Evolutionary conservation across 208 protist species (phyloP).

Genomic region (Phytomonas serpens): DNA sequence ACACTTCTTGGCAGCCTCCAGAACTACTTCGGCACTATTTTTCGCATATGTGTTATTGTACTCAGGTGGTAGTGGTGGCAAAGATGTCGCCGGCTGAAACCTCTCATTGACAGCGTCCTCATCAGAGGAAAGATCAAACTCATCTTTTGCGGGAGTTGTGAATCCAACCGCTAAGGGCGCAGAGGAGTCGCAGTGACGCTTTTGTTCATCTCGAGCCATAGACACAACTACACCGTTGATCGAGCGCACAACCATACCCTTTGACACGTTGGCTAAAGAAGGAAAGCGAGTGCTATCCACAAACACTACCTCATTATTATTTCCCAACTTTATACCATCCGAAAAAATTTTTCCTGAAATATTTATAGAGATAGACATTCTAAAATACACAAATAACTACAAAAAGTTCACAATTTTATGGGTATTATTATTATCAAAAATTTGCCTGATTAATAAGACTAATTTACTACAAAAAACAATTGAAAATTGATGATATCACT

Average conservation of each 20-base stretch:
- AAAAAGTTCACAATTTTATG: background rate
- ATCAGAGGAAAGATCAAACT: slow-evolving; percentile 77
- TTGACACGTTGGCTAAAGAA: slow-evolving; percentile 24
- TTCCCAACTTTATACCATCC: slow-evolving; percentile 36
- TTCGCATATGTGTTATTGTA: slow-evolving; percentile 27
- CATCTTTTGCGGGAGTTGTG: slow-evolving; percentile 27
- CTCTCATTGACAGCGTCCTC: slow-evolving; percentile 49
- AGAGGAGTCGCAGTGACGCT: slow-evolving; percentile 18
- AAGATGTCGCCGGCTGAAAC: slow-evolving; percentile 31
- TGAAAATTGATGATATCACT: slow-evolving; percentile 1
- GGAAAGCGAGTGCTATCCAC: slow-evolving; percentile 28
- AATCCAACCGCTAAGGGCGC: slow-evolving; percentile 8
- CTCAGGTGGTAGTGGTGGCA: slow-evolving; percentile 30
- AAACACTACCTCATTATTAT: slow-evolving; percentile 37
- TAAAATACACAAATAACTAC: slow-evolving; percentile 11
- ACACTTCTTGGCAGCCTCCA: slow-evolving; percentile 45
- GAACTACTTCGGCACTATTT: slow-evolving; percentile 51
- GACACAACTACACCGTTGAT: slow-evolving; percentile 57
- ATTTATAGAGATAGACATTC: slow-evolving; percentile 37
- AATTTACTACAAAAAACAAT: slow-evolving; percentile 7
- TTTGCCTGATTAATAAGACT: slow-evolving; percentile 1
- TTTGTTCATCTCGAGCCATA: slow-evolving; percentile 36
- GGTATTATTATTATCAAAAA: background rate
- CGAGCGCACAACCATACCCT: slow-evolving; percentile 69
- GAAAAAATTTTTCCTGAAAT: slow-evolving; percentile 44